Conservation (phyloP, 805 yeast species). For the Komagataella populi region DNA sequence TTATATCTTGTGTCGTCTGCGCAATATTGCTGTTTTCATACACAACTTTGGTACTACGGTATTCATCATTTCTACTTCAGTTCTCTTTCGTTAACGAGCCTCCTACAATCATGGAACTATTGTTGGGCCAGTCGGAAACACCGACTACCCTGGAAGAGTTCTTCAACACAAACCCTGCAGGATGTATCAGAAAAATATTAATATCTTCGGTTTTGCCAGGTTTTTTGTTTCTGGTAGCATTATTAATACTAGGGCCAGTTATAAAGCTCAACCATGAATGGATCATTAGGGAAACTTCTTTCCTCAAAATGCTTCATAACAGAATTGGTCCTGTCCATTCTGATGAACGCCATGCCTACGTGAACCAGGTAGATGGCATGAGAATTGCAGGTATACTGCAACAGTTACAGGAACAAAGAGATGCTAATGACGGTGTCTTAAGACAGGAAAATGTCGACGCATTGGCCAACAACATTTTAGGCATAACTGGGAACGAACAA, state of each 20-base stretch:
- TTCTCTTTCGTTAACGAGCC: not conserved
- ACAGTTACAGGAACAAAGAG: not conserved
- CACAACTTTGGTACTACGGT: not conserved
- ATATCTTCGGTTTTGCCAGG: not conserved
- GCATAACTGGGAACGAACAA: not conserved
- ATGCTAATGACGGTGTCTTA: not conserved
- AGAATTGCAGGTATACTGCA: not conserved
- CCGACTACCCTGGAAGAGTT: not conserved
- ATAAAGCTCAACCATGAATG: slow-evolving; percentile 39
- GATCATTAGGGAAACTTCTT: slow-evolving; percentile 61
- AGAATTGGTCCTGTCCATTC: slow-evolving; percentile 37
- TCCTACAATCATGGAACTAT: not conserved
- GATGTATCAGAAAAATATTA: not conserved
- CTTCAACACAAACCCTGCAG: not conserved
- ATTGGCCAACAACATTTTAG: not conserved
- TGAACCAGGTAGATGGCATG: not conserved
- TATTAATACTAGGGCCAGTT: not conserved
- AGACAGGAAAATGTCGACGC: not conserved
- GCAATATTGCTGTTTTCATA: not conserved
- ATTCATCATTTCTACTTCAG: not conserved
- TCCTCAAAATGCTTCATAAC: slow-evolving; percentile 38
- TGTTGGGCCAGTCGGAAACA: not conserved
- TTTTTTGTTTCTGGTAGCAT: not conserved
- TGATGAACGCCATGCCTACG: not conserved
- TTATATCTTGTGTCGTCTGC: not conserved